A percentile compares a stretch with the other conserved stretches of the same genome.
These are phyloP conservation scores for Yamadazyma sp. DNA, from an alignment of 1,139 yeast genomes.

Conservation along the genomic window DNA sequence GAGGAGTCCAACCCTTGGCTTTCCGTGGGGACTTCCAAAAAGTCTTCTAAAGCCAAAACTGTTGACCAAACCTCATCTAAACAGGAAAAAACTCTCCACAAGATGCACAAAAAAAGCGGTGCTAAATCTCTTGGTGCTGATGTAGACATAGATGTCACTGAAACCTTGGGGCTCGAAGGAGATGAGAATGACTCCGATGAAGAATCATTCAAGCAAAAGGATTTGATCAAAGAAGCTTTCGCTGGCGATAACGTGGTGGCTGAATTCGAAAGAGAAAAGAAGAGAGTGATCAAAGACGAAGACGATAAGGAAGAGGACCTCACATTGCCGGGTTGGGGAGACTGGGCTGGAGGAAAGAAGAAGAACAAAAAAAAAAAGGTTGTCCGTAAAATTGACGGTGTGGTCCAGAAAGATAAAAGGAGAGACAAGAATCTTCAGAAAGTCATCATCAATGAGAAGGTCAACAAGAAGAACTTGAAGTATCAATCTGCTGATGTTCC, in stretches of 20 bases:
- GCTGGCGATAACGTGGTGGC: slow-evolving; percentile 93
- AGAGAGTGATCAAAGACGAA: slow-evolving; percentile 67
- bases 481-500: slow-evolving; percentile 89
- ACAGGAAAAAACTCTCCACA: slow-evolving; percentile 53
- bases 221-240: slow-evolving; percentile 85
- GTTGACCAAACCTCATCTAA: slow-evolving; percentile 61
- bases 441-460: slow-evolving; percentile 87
- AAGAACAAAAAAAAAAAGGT: slow-evolving; percentile 62
- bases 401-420: slow-evolving; percentile 67
- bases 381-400: slow-evolving; percentile 71
- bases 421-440: slow-evolving; percentile 72
- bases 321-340: slow-evolving; percentile 95
- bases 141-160: slow-evolving; percentile 48
- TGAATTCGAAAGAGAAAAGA: slow-evolving; percentile 77
- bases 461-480: slow-evolving; percentile 79
- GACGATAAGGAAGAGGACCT: slow-evolving; percentile 85
- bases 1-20: slow-evolving; percentile 74
- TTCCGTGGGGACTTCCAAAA: slow-evolving; percentile 37
- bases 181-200: slow-evolving; percentile 40
- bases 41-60: slow-evolving; percentile 53
- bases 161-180: slow-evolving; percentile 40
- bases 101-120: slow-evolving; percentile 48
- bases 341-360: slow-evolving; percentile 67
- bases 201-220: slow-evolving; percentile 71
- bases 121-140: slow-evolving; percentile 24